A percentile compares a stretch with the other conserved stretches of the same genome.
These are phyloP conservation scores for Eucalyptus marginata DNA, from an alignment of 345 rosid genomes.

Conservation along the genomic window DNA sequence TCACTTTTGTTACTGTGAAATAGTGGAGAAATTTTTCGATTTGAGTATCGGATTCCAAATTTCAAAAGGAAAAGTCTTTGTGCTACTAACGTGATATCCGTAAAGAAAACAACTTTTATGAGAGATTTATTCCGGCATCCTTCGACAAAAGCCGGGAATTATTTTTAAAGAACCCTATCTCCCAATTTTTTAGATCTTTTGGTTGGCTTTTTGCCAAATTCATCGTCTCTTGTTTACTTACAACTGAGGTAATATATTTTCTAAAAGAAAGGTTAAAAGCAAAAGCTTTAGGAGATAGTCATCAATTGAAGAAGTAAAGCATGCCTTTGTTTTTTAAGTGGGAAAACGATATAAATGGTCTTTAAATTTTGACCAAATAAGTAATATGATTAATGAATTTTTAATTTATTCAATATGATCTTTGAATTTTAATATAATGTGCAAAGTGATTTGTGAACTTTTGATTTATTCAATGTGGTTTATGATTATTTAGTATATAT, in stretches of 20 bases:
- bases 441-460: rapidly evolving
- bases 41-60: neutral
- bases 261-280: neutral
- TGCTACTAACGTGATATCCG: no score
- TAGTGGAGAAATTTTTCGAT: neutral
- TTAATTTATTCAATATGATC: rapidly evolving
- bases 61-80: neutral
- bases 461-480: rapidly evolving
- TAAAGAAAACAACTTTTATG: neutral
- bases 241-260: neutral
- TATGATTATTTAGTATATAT: no score
- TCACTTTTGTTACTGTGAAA: neutral
- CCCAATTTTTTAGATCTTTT: neutral
- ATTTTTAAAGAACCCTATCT: neutral
- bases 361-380: no score
- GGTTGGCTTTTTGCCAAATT: neutral
- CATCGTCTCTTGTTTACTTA: neutral
- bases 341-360: no score
- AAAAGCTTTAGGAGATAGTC: neutral
- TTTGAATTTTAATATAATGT: rapidly evolving
- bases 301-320: neutral
- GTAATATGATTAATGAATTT: rapidly evolving
- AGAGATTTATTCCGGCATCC: no score
- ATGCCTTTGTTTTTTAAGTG: neutral
- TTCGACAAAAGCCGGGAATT: neutral